Percentiles rank a stretch among this genome's conserved stretches.
These are phyloP conservation scores for Geosmithia putterillii DNA, from an alignment of 2,329 filamentous ascomycete genomes.

Conservation along the genomic window DNA sequence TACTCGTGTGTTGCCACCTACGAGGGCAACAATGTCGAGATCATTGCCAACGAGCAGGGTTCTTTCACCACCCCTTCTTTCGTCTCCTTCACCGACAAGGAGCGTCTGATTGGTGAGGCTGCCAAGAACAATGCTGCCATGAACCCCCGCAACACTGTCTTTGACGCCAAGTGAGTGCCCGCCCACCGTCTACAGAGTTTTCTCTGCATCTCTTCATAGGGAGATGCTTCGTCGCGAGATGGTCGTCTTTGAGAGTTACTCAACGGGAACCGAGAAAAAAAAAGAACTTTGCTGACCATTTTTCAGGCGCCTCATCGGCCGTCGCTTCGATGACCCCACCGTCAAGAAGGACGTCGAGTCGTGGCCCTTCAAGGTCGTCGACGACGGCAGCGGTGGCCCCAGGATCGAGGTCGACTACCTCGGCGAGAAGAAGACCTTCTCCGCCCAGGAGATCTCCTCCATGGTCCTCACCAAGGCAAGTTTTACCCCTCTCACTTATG, in stretches of 20 bases:
- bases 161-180: conserved; percentile 97
- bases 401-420: conserved; percentile 92
- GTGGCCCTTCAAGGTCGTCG: conserved; percentile 94
- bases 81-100: conserved; percentile 89
- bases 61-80: conserved; percentile 76
- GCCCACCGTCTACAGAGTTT: too few relatives aligned
- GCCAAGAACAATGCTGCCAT: conserved; percentile 98
- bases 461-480: conserved; percentile 96
- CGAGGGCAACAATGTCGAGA: conserved; percentile 61
- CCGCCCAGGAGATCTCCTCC: conserved; percentile 93
- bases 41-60: conserved; percentile 78
- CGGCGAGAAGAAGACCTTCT: conserved; percentile 90
- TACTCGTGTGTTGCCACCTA: conserved; percentile 90
- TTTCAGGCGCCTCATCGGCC: conserved; percentile 94
- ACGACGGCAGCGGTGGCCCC: conserved; percentile 83
- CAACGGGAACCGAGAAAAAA: too few relatives aligned
- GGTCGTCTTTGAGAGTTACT: too few relatives aligned
- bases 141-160: conserved; percentile 94
- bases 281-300: too few relatives aligned
- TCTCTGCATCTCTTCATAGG: too few relatives aligned
- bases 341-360: conserved; percentile 99
- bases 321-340: conserved; percentile 85
- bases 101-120: conserved; percentile 93
- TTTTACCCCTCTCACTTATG: conserved; percentile 4
- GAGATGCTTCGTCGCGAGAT: too few relatives aligned